Evolutionary conservation across 2,329 filamentous ascomycete genomes (phyloP).

Genomic region (Hymenoscyphus albidus): DNA sequence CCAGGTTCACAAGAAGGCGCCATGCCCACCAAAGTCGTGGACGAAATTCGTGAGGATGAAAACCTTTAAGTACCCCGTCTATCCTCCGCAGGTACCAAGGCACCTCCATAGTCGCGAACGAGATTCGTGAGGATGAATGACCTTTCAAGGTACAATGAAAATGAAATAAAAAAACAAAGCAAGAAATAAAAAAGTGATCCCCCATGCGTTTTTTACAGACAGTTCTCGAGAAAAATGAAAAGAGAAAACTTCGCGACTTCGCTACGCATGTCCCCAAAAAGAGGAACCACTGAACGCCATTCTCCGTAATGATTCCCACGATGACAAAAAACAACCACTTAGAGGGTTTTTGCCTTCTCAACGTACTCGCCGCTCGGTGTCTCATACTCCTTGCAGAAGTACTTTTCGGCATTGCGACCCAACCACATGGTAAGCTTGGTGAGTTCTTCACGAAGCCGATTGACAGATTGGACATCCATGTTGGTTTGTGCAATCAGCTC

Average conservation of each 20-base stretch:
- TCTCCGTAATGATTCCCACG: slow-evolving; percentile 20
- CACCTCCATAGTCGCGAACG: background rate
- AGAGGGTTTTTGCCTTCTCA: slow-evolving; percentile 52
- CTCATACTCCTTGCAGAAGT: slow-evolving; percentile 76
- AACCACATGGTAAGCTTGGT: slow-evolving; percentile 84
- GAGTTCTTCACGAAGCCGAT: slow-evolving; percentile 83
- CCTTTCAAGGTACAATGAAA: background rate
- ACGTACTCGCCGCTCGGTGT: slow-evolving; percentile 67
- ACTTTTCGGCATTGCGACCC: slow-evolving; percentile 62
- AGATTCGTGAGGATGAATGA: no score
- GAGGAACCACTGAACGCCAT: slow-evolving; percentile 24
- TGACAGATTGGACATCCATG: slow-evolving; percentile 91
- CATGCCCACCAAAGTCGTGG: no score
- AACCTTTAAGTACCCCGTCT: no score
- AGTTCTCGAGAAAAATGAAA: background rate
- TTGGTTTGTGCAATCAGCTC: slow-evolving; percentile 96
- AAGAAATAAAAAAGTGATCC: background rate
- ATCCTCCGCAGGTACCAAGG: background rate
- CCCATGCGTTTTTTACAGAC: background rate
- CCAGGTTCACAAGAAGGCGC: no score
- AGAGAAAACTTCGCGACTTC: background rate
- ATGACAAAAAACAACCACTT: slow-evolving; percentile 1
- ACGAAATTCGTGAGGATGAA: no score
- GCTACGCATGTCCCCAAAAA: background rate
- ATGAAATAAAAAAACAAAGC: background rate